These are phyloP conservation scores for Cicer cuneatum DNA, from an alignment of 306 rosid genomes.

Conservation along the genomic window DNA sequence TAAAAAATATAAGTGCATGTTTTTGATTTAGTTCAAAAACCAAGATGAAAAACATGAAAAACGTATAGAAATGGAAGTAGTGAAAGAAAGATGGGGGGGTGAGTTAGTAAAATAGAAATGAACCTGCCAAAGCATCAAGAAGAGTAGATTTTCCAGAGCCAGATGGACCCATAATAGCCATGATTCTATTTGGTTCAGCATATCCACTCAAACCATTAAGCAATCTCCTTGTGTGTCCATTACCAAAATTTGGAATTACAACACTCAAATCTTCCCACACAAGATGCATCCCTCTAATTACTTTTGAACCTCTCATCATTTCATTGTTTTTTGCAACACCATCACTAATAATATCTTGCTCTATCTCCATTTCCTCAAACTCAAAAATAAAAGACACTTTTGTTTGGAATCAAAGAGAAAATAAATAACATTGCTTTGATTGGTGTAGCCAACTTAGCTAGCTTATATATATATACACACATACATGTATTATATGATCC, in stretches of 20 bases:
- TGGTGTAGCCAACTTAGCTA: not conserved
- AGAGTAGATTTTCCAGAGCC: slow-evolving; percentile 97
- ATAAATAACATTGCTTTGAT: not conserved
- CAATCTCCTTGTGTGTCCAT: slow-evolving; percentile 69
- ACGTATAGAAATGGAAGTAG: too few species aligned
- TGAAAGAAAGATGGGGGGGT: too few species aligned
- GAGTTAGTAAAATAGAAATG: not conserved
- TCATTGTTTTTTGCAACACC: not conserved
- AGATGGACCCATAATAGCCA: slow-evolving; percentile 98
- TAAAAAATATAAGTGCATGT: too few species aligned
- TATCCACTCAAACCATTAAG: slow-evolving; percentile 74
- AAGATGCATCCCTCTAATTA: slow-evolving; percentile 57
- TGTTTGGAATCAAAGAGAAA: not conserved
- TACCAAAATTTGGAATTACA: slow-evolving; percentile 72
- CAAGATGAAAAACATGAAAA: too few species aligned
- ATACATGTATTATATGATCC: too few species aligned
- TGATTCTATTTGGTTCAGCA: slow-evolving; percentile 86
- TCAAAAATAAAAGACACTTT: not conserved
- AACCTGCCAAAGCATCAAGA: slow-evolving; percentile 90
- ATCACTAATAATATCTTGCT: not conserved
- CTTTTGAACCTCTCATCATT: not conserved
- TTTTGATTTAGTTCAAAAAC: too few species aligned
- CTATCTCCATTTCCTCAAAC: slow-evolving; percentile 54
- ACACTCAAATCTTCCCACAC: slow-evolving; percentile 86
- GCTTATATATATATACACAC: not conserved